Conservation (phyloP, 2,329 filamentous ascomycete genomes). For the Podosphaera fusca region DNA sequence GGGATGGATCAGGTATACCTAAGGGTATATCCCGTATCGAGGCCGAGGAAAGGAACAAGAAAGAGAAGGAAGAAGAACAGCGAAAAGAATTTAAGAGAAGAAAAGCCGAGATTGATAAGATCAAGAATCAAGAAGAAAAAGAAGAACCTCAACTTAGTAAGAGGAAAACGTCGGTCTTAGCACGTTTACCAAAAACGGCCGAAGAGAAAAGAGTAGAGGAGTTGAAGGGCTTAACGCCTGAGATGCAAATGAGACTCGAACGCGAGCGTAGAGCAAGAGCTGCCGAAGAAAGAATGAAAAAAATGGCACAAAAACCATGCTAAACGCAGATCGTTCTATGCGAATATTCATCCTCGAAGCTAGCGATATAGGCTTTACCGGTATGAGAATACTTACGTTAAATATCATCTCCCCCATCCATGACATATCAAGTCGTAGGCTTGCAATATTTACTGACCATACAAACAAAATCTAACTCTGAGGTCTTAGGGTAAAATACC, state of each 20-base stretch:
- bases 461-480: too few species aligned
- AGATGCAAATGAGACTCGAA: slow-evolving; percentile 67
- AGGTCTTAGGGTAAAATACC: too few species aligned
- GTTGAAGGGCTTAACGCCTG: slow-evolving; percentile 59
- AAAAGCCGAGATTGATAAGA: slow-evolving; percentile 48
- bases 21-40: slow-evolving; percentile 46
- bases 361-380: too few species aligned
- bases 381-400: too few species aligned
- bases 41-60: slow-evolving; percentile 41
- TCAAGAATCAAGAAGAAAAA: slow-evolving; percentile 35
- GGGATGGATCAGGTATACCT: slow-evolving; percentile 56
- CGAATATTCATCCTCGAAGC: too few species aligned
- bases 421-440: too few species aligned
- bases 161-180: slow-evolving; percentile 27
- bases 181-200: slow-evolving; percentile 47
- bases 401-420: too few species aligned
- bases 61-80: slow-evolving; percentile 46
- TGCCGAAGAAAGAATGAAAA: slow-evolving; percentile 63
- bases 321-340: neutral
- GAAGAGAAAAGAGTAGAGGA: slow-evolving; percentile 71
- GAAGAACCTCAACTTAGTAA: slow-evolving; percentile 30
- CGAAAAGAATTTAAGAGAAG: slow-evolving; percentile 47
- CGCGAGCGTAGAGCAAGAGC: slow-evolving; percentile 75
- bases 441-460: too few species aligned
- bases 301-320: slow-evolving; percentile 1